These are phyloP conservation scores for Stentor coeruleus DNA, from an alignment of 73 alveolate species.

Conservation along the genomic window DNA sequence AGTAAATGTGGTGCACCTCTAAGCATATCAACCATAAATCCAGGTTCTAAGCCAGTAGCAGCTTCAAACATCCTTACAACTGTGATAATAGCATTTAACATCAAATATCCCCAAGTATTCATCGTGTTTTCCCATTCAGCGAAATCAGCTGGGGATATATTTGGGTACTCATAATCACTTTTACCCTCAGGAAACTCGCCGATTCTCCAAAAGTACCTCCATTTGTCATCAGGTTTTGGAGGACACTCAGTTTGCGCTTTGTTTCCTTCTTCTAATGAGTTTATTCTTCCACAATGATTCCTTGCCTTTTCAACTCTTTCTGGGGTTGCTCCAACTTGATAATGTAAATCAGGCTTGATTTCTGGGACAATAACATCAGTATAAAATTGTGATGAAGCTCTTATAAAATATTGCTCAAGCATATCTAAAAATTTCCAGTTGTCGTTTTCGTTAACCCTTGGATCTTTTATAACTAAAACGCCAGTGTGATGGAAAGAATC, in stretches of 20 bases:
- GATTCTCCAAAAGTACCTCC: slow-evolving; percentile 90
- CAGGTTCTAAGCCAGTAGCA: slow-evolving; percentile 70
- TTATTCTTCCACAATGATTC: slow-evolving; percentile 59
- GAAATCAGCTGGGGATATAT: slow-evolving; percentile 66
- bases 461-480: slow-evolving; percentile 70
- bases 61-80: slow-evolving; percentile 89
- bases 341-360: slow-evolving; percentile 64
- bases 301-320: slow-evolving; percentile 81
- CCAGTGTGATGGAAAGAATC: slow-evolving; percentile 73
- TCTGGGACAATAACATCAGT: slow-evolving; percentile 63
- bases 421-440: slow-evolving; percentile 74
- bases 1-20: slow-evolving; percentile 81
- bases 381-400: slow-evolving; percentile 59
- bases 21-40: slow-evolving; percentile 66
- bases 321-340: slow-evolving; percentile 89
- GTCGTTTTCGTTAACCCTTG: slow-evolving; percentile 69
- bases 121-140: slow-evolving; percentile 68
- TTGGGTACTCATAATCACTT: slow-evolving; percentile 30
- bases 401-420: slow-evolving; percentile 71
- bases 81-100: slow-evolving; percentile 72
- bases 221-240: slow-evolving; percentile 81
- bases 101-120: slow-evolving; percentile 87
- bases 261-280: slow-evolving; percentile 49
- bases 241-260: slow-evolving; percentile 84
- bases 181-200: slow-evolving; percentile 46